A percentile compares a stretch with the other conserved stretches of the same genome.
Conservation (phyloP, 2,329 filamentous ascomycete species). For the Erysiphe pulchra region DNA sequence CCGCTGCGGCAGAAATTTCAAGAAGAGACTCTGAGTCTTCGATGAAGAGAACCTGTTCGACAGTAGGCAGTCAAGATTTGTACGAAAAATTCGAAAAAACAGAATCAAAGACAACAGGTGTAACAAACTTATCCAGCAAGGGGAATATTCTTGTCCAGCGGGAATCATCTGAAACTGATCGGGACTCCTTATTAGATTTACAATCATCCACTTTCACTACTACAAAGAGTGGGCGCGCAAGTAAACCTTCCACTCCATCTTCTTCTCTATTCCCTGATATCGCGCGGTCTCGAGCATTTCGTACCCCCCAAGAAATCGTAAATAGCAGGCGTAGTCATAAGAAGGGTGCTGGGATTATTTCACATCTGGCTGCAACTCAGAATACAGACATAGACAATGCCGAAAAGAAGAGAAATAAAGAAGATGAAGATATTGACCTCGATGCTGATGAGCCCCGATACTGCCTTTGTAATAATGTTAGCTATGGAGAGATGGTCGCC, state of each 20-base stretch:
- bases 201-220: constrained; percentile 16
- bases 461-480: constrained; percentile 57
- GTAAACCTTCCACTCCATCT: constrained; percentile 39
- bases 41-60: too few relatives aligned
- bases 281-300: constrained; percentile 24
- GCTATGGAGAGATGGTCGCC: constrained; percentile 66
- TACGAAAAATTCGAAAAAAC: too few relatives aligned
- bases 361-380: constrained; percentile 11
- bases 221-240: constrained; percentile 38
- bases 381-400: constrained; percentile 20
- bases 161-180: constrained; percentile 23
- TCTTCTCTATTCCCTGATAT: constrained; percentile 29
- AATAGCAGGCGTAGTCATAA: constrained; percentile 30
- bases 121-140: constrained; percentile 17
- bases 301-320: constrained; percentile 15
- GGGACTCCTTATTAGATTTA: constrained; percentile 14
- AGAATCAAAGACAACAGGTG: neutral
- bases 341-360: constrained; percentile 22
- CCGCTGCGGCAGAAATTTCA: neutral
- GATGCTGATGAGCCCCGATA: constrained; percentile 50
- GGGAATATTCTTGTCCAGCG: constrained; percentile 18
- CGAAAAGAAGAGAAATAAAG: constrained; percentile 19
- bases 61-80: too few relatives aligned
- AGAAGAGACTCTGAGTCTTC: neutral
- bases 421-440: constrained; percentile 31